Percentiles rank a stretch among this genome's conserved stretches.
These are phyloP conservation scores for Cladobotryum protrusum DNA, from an alignment of 2,329 filamentous ascomycete genomes.

Conservation along the genomic window DNA sequence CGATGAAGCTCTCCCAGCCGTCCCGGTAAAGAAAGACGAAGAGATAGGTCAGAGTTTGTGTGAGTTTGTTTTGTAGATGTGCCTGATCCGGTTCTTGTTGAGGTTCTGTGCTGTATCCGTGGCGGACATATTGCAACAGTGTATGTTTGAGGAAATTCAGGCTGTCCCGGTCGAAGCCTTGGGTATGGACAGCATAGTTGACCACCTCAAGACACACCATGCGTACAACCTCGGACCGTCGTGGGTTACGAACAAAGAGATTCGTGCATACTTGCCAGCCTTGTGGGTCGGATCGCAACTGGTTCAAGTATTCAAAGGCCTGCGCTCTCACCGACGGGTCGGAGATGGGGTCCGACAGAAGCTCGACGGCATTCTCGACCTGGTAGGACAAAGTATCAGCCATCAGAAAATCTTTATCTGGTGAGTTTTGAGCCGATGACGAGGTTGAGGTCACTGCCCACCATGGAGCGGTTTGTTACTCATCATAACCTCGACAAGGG, in stretches of 20 bases:
- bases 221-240: conserved; percentile 74
- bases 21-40: conserved; percentile 82
- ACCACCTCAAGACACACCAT: conserved; percentile 87
- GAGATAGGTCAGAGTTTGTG: conserved; percentile 89
- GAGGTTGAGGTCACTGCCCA: background rate
- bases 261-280: conserved; percentile 86
- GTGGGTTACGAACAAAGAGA: conserved; percentile 75
- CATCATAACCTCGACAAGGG: conserved; percentile 3
- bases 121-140: conserved; percentile 72
- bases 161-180: conserved; percentile 65
- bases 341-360: conserved; percentile 78
- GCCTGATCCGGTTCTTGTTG: conserved; percentile 61
- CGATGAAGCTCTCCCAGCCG: conserved; percentile 84
- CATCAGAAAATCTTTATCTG: background rate
- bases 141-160: conserved; percentile 73
- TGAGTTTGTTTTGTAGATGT: conserved; percentile 90
- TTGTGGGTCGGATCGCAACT: conserved; percentile 72
- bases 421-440: background rate
- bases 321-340: conserved; percentile 70
- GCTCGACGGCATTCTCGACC: conserved; percentile 93
- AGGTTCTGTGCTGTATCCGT: conserved; percentile 59
- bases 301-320: conserved; percentile 73
- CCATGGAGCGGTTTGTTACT: background rate
- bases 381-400: conserved; percentile 31
- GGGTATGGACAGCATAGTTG: conserved; percentile 82